These are phyloP conservation scores for Penicillium psychrofluorescens DNA, from an alignment of 495 filamentous ascomycete genomes.

Conservation along the genomic window DNA sequence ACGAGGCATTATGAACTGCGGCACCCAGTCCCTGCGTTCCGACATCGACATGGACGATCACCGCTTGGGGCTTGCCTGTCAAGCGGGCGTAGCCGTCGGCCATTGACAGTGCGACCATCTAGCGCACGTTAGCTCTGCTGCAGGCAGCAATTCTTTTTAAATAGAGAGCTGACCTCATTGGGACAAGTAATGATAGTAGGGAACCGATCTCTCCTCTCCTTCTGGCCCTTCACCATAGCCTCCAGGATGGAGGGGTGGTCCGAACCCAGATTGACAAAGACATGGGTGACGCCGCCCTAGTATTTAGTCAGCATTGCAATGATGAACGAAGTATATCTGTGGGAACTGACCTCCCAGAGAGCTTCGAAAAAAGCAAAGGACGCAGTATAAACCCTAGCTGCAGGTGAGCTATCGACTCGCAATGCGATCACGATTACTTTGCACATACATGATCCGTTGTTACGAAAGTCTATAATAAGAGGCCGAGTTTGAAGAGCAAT, in stretches of 20 bases:
- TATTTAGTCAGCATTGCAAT: conserved; percentile 1
- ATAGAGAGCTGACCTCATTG: conserved; percentile 51
- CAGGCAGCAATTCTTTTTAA: not conserved
- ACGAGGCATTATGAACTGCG: conserved; percentile 85
- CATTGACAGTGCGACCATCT: conserved; percentile 98
- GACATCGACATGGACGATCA: conserved; percentile 95
- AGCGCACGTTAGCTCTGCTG: not conserved
- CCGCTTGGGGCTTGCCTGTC: conserved; percentile 78
- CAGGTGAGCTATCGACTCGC: conserved; percentile 2
- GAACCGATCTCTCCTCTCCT: conserved; percentile 57
- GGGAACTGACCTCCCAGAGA: conserved; percentile 58
- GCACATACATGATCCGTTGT: no score
- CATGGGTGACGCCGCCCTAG: conserved; percentile 78
- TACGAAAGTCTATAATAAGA: no score
- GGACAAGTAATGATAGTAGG: conserved; percentile 89
- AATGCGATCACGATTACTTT: not conserved
- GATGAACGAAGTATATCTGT: not conserved
- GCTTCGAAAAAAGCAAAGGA: conserved; percentile 93
- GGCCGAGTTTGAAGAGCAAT: no score
- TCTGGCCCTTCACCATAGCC: conserved; percentile 87
- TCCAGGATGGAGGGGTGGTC: conserved; percentile 92
- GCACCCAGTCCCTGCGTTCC: conserved; percentile 89
- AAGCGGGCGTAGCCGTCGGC: conserved; percentile 90
- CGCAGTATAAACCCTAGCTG: conserved; percentile 53
- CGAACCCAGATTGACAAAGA: conserved; percentile 93